These are phyloP conservation scores for Condylostoma magnum DNA, from an alignment of 169 alveolate genomes.

Conservation along the genomic window DNA sequence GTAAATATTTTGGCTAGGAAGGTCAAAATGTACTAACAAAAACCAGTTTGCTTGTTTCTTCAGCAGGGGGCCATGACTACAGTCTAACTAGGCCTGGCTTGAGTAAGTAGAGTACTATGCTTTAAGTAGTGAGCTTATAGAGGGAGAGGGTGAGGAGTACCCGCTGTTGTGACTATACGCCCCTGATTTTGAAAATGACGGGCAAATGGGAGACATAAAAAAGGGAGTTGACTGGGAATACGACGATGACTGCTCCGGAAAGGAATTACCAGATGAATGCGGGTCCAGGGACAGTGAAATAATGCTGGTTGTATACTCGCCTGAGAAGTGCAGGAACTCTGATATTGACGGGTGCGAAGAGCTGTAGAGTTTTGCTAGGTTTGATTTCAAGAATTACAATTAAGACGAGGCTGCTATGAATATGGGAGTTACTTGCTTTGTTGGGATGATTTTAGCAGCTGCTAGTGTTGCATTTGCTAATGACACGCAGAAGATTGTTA, in stretches of 20 bases:
- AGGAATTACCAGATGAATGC: constrained; percentile 41
- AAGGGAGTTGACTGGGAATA: constrained; percentile 31
- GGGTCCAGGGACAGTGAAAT: constrained; percentile 39
- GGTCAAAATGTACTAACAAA: constrained; percentile 23
- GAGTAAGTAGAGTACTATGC: constrained; percentile 28
- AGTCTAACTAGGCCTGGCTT: constrained; percentile 42
- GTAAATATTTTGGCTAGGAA: constrained; percentile 64
- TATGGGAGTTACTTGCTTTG: constrained; percentile 57
- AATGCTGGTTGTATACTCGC: constrained; percentile 41
- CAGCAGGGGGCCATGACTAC: constrained; percentile 26
- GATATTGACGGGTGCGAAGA: constrained; percentile 36
- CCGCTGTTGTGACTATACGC: constrained; percentile 50
- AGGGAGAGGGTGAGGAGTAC: neutral
- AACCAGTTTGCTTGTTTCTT: constrained; percentile 15
- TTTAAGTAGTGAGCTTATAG: constrained; percentile 35
- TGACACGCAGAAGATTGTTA: constrained; percentile 68
- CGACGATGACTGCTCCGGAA: constrained; percentile 52
- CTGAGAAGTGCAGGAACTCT: constrained; percentile 27
- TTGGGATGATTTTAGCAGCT: constrained; percentile 58
- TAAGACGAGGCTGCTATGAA: constrained; percentile 37
- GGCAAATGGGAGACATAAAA: constrained; percentile 35
- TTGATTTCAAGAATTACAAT: constrained; percentile 34
- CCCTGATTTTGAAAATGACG: constrained; percentile 34
- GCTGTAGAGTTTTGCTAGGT: constrained; percentile 52
- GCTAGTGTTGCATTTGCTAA: constrained; percentile 58